Base-by-base conservation (phyloP, 1,284 basidiomycete genomes). In the Ceratobasidium sp. region DNA sequence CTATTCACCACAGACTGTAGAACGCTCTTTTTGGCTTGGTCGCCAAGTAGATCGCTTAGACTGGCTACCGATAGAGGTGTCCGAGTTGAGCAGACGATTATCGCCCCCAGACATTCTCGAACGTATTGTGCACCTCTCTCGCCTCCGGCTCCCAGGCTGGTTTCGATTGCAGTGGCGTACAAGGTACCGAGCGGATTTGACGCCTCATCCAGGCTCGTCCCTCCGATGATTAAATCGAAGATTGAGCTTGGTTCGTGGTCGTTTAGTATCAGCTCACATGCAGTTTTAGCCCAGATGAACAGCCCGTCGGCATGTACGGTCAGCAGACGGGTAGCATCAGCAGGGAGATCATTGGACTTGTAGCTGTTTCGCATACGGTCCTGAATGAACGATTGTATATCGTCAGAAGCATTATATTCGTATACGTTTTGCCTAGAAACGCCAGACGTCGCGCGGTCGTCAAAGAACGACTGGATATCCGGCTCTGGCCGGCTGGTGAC, bases 281-380 rank as follows among this genome's bases (percentile, higher is more conserved):
- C 47, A 9, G 64, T 70, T 14, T 64, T 28, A n/a, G 73, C 73
- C 16, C 49, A 38, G 44, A 73, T 70, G 62, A 73, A 73, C 18
- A 71, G 66, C 2, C 43, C 59, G 18, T 43, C 54, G 1, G 73
- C 73, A 16, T 50, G 9, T 9, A n/a, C 49, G 16, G 63, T 38
- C 3, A 73, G 44, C 7, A 3, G 16, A n/a, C 44, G 35, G n/a
- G 18, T 58, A 7, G 26, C 21, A n/a, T 26, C 49, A 13, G 6
- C 18, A 26, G 28, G 28, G 28, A 35, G 54, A 7, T n/a, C 6
- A 11, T 13, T 2, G 16, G 8, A 4, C 21, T 32, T 35, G 9
- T 23, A 21, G 21, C 18, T 26, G 9, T 23, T 16, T 18, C 30
- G 7, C 13, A 30, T 6, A 9, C 30, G 54, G 6, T 18, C n/a